These are phyloP conservation scores for Colletotrichum navitas DNA, from an alignment of 2,329 filamentous ascomycete genomes.

Conservation along the genomic window DNA sequence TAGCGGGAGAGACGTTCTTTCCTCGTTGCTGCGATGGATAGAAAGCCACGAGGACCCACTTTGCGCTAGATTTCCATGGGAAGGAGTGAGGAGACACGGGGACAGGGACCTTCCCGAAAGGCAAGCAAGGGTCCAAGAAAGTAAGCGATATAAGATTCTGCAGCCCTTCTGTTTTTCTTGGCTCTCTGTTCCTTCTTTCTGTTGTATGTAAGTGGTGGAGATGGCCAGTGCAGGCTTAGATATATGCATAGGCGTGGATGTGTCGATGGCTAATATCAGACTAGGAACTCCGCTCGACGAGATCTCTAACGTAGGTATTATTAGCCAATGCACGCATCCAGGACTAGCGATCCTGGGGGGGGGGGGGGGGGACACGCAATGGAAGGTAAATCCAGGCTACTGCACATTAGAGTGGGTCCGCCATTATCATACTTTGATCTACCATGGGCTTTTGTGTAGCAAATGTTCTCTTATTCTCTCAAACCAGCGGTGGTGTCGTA, in stretches of 20 bases:
- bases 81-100: neutral
- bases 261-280: conserved; percentile 3
- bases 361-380: too few species aligned
- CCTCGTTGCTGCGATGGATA: neutral
- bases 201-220: neutral
- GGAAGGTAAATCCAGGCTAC: neutral
- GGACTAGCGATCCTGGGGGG: neutral
- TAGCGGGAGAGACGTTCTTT: conserved; percentile 6
- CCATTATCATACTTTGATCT: neutral
- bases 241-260: conserved; percentile 18
- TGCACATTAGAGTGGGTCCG: too few species aligned
- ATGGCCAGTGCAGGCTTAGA: neutral
- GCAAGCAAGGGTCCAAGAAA: conserved; percentile 15
- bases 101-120: conserved; percentile 27
- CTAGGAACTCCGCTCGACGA: conserved; percentile 5
- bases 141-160: conserved; percentile 10
- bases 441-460: neutral
- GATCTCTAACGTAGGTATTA: conserved; percentile 2
- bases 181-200: neutral
- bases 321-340: neutral
- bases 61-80: conserved; percentile 35
- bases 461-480: too few species aligned
- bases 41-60: neutral
- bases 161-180: neutral
- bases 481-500: too few species aligned